phyloP scores from a whole-genome alignment of 306 rosid species.

The Prinsepia uniflora region DNA sequence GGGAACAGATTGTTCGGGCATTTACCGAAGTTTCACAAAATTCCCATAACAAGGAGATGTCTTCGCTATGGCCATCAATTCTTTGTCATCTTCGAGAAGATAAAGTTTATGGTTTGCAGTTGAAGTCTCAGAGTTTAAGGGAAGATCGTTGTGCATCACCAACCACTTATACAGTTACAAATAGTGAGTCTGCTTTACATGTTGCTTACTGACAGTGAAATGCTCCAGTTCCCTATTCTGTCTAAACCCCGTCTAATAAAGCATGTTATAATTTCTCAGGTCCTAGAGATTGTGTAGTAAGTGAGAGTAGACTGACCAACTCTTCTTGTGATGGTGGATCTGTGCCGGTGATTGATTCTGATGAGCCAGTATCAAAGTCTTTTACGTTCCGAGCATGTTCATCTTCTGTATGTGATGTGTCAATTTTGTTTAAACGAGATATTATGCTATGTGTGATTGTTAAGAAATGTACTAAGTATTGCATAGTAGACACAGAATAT shows the following conservation, averaged over 20 bases:
- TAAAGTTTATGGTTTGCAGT: constrained; percentile 58
- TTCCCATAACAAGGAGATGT: constrained; percentile 50
- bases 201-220: constrained; percentile 9
- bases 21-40: constrained; percentile 51
- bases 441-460: background rate
- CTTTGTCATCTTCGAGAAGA: constrained; percentile 72
- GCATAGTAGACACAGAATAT: background rate
- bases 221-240: background rate
- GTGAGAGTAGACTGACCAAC: constrained; percentile 26
- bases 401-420: constrained; percentile 59
- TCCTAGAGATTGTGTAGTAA: constrained; percentile 34
- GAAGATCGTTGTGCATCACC: constrained; percentile 16
- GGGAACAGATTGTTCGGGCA: constrained; percentile 61
- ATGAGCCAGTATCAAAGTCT: constrained; percentile 28
- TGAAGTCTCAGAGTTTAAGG: constrained; percentile 32
- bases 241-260: constrained; percentile 7
- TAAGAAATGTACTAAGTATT: background rate
- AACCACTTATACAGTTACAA: constrained; percentile 23
- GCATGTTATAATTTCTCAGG: constrained; percentile 41
- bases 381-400: constrained; percentile 64
- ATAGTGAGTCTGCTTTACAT: constrained; percentile 21
- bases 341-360: constrained; percentile 26
- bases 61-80: constrained; percentile 77
- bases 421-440: constrained; percentile 17
- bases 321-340: constrained; percentile 37